Base-by-base conservation (phyloP, 805 yeast species). In the Wickerhamiella sorbophila region DNA sequence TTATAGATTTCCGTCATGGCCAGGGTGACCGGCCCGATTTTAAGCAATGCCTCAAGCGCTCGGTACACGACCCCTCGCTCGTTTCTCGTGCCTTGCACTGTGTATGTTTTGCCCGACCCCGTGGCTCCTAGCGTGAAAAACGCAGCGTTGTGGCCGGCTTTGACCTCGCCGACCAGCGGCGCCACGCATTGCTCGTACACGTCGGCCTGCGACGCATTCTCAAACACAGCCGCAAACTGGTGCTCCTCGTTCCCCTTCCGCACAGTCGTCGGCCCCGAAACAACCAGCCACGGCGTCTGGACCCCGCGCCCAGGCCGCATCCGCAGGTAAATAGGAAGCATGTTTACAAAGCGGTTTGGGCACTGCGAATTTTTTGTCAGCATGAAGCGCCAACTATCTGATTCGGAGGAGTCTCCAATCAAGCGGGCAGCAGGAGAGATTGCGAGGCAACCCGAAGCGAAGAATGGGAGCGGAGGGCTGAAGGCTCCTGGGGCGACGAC, bases 1-100 rank as follows among this genome's bases (percentile, higher is more conserved):
- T 70, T 70, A 48, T 70, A 66, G 18, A 74, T 59, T 50, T 74
- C 77, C 52, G 69, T 70, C 61, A 71, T 67, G 3, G 75, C 68
- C n/a, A 74, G 20, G 1, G 72, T 65, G 17, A 72, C 40, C 22
- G n/a, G 21, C 4, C 22, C 20, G 3, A n/a, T 5, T 5, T 9
- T 6, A 62, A 65, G 50, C 47, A 59, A 38, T 45, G 64, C 44
- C 56, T 66, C 46, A 51, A 57, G 9, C 46, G 61, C 53, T 54
- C 62, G 41, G 52, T 63, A 41, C 12, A 59, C 54, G 36, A 67
- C 48, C 3, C 71, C 71, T 5, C 69, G 66, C 26, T 57, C 55
- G 2, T 54, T 44, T 6, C 42, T 41, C 9, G 48, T 42, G 12
- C 62, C 64, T 5, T 56, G 48, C 14, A 53, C 43, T 3, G 61